These are phyloP conservation scores for Hortaea werneckii DNA, from an alignment of 2,329 filamentous ascomycete genomes.

Conservation along the genomic window DNA sequence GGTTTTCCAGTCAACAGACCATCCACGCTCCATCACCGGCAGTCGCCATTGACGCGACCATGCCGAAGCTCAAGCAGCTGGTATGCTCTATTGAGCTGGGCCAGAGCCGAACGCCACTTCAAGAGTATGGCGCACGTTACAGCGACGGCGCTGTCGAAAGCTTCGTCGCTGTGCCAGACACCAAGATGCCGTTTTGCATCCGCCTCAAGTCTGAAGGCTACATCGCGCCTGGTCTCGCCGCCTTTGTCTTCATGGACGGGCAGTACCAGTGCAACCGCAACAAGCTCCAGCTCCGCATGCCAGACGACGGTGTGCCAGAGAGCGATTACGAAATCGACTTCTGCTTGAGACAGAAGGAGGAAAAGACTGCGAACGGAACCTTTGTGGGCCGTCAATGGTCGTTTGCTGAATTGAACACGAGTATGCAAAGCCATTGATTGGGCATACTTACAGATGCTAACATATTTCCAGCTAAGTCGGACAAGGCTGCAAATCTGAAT, in stretches of 20 bases:
- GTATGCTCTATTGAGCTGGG: slow-evolving; percentile 42
- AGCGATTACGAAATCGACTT: slow-evolving; percentile 37
- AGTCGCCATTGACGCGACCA: slow-evolving; percentile 17
- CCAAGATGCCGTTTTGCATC: slow-evolving; percentile 38
- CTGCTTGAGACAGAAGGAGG: slow-evolving; percentile 44
- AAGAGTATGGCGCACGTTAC: slow-evolving; percentile 42
- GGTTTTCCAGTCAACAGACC: too few species aligned
- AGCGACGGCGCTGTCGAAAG: slow-evolving; percentile 43
- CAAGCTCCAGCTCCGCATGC: slow-evolving; percentile 31
- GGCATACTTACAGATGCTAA: background rate
- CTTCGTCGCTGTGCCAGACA: slow-evolving; percentile 40
- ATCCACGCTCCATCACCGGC: background rate
- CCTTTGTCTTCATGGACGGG: slow-evolving; percentile 49
- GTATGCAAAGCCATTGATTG: slow-evolving; percentile 23
- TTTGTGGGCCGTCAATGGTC: slow-evolving; percentile 45
- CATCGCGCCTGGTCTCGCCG: slow-evolving; percentile 43
- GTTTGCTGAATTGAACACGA: slow-evolving; percentile 40
- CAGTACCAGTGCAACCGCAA: slow-evolving; percentile 49
- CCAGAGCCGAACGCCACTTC: slow-evolving; percentile 32
- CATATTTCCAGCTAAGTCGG: slow-evolving; percentile 24
- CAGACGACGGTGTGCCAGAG: slow-evolving; percentile 15
- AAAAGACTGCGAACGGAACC: slow-evolving; percentile 33
- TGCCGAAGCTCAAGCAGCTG: slow-evolving; percentile 46
- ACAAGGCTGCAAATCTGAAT: slow-evolving; percentile 25
- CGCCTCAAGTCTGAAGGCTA: slow-evolving; percentile 40